Percentiles rank a stretch among this genome's conserved stretches.
phyloP scores from a whole-genome alignment of 1,284 basidiomycete genomes.

The Ceratobasidium sp. region DNA sequence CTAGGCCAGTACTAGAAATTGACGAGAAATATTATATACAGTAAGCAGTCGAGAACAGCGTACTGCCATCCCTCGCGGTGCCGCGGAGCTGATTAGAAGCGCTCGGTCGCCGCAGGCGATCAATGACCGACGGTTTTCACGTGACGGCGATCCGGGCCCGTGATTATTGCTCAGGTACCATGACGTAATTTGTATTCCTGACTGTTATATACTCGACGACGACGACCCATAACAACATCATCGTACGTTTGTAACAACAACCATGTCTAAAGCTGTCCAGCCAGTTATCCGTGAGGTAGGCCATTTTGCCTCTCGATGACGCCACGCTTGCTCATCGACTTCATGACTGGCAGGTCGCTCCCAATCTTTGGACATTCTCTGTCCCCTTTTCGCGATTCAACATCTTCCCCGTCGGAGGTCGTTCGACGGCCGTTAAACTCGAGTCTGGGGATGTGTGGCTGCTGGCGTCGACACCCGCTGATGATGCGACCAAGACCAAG shows the following conservation, averaged over 20 bases:
- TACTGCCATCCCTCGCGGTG: no score
- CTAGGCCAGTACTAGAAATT: no score
- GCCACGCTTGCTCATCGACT: not conserved
- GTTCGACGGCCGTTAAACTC: slow-evolving; percentile 84
- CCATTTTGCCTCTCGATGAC: not conserved
- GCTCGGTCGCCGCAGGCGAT: not conserved
- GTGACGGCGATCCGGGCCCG: not conserved
- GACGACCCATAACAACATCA: not conserved
- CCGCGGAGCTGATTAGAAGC: no score
- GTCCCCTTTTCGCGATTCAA: slow-evolving; percentile 76
- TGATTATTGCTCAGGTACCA: not conserved
- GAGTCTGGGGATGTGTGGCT: slow-evolving; percentile 81
- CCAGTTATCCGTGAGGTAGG: slow-evolving; percentile 1
- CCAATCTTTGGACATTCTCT: slow-evolving; percentile 75
- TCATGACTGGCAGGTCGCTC: slow-evolving; percentile 56
- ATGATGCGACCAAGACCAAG: slow-evolving; percentile 72
- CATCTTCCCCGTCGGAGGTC: slow-evolving; percentile 75
- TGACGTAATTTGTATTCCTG: not conserved
- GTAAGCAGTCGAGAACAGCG: no score
- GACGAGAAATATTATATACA: no score
- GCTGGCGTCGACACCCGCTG: slow-evolving; percentile 83
- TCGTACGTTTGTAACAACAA: no score
- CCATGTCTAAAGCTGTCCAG: not conserved
- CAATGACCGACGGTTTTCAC: not conserved
- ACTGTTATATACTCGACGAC: not conserved